These are phyloP conservation scores for Ceratonia siliqua DNA, from an alignment of 306 rosid genomes.

Conservation along the genomic window DNA sequence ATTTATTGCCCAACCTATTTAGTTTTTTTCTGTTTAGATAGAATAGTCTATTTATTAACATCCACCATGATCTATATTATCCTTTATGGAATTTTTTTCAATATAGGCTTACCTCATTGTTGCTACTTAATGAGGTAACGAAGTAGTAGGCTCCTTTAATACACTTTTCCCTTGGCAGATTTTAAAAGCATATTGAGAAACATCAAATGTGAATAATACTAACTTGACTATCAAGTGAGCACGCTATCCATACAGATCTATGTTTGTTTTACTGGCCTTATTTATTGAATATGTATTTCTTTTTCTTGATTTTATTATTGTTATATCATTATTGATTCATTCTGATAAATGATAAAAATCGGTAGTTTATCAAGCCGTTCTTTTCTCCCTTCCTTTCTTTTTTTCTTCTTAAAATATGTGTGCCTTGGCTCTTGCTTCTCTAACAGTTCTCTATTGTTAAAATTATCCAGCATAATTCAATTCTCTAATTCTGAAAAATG, in stretches of 20 bases:
- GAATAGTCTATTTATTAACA: not conserved
- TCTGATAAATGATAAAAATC: not conserved
- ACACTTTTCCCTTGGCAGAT: not conserved
- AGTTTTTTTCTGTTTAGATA: not conserved
- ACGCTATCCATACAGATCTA: not conserved
- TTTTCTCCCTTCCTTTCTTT: not conserved
- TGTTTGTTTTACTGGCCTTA: not conserved
- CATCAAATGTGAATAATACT: slow-evolving; percentile 9
- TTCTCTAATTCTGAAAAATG: slow-evolving; percentile 4
- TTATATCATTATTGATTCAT: not conserved
- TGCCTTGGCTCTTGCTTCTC: not conserved
- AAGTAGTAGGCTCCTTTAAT: not conserved
- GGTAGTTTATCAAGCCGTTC: not conserved
- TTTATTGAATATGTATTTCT: not conserved
- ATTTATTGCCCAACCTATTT: not conserved
- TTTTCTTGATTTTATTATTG: not conserved
- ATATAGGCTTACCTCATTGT: not conserved
- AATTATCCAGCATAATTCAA: not conserved
- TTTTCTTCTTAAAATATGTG: not conserved
- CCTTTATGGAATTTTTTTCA: not conserved
- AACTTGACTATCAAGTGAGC: not conserved
- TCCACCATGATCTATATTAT: not conserved
- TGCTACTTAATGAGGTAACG: not conserved
- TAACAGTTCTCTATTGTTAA: not conserved
- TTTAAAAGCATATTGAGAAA: not conserved